These are phyloP conservation scores for Silybum marianum DNA, from an alignment of 129 eudicot species.

Conservation along the genomic window DNA sequence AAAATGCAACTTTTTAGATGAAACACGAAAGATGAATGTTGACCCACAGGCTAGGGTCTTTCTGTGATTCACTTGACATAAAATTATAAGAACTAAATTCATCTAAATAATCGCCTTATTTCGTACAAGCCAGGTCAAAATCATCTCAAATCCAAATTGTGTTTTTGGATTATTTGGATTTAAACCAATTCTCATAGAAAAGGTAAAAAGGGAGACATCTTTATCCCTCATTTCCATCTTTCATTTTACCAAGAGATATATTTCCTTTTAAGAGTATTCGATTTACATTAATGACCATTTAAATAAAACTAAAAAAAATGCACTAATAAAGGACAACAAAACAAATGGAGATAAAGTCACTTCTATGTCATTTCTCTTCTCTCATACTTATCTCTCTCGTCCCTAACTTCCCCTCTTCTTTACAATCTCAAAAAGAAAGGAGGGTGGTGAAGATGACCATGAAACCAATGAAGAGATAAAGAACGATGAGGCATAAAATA, in stretches of 20 bases:
- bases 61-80: neutral
- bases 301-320: neutral
- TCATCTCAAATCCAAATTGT: neutral
- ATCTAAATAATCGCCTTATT: neutral
- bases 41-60: neutral
- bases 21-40: slow-evolving; percentile 3
- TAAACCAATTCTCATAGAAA: neutral
- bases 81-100: neutral
- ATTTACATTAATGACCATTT: neutral
- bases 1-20: neutral
- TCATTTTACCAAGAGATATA: neutral
- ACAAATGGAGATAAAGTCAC: neutral
- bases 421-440: neutral
- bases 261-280: neutral
- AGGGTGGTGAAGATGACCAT: neutral
- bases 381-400: neutral
- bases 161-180: neutral
- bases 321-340: neutral
- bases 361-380: neutral
- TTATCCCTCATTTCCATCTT: neutral
- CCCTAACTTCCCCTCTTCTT: neutral
- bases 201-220: slow-evolving; percentile 4
- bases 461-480: neutral
- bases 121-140: slow-evolving; percentile 16
- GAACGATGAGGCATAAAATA: neutral